Base-by-base conservation (phyloP, 257 asterid species). In the Primulina huaijiensis region DNA sequence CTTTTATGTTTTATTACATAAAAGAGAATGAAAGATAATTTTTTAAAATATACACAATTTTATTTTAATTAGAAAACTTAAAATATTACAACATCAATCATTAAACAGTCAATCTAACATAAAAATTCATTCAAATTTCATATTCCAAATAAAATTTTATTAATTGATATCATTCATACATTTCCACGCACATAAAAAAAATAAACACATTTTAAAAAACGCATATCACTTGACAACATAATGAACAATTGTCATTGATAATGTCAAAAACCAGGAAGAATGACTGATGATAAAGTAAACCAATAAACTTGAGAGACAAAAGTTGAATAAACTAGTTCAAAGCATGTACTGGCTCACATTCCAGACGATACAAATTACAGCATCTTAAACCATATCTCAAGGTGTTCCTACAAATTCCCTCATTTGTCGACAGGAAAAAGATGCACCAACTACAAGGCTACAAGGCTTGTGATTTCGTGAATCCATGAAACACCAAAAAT, bases 391-490 rank as follows among this genome's bases (percentile, higher is more conserved):
- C 11, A 17, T 3, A 40, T 43, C 55, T 14, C 55, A 43, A 43
- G 55, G 5, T 46, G 55, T 12, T 46, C 52, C 17, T 40, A 40
- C 16, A 46, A 46, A 7, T 46, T 46, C 55, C 19, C 7, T 46
- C 55, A 46, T 8, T 43, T 43, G 10, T 10, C 52, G 0, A 67
- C 63, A 30, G 21, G 8, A 74, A 37, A 7, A 52, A 23, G 62
- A 59, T 53, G 25, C 70, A 55, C 57, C 62, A 21, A 27, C 19
- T 25, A 19, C 56, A 62, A 62, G 25, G 31, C 62, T 30, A 50
- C 56, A 62, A 62, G 25, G 31, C 62, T 30, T 29, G 2, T 27
- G 2, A 16, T 23, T 16, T 53, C 27, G 23, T 8, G 53, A 72
- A 30, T 30, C 63, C 30, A 46, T 25, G 64, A 58, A 30, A 69